Conservation (phyloP, 1,284 basidiomycete species). For the Chalciporus sp. region DNA sequence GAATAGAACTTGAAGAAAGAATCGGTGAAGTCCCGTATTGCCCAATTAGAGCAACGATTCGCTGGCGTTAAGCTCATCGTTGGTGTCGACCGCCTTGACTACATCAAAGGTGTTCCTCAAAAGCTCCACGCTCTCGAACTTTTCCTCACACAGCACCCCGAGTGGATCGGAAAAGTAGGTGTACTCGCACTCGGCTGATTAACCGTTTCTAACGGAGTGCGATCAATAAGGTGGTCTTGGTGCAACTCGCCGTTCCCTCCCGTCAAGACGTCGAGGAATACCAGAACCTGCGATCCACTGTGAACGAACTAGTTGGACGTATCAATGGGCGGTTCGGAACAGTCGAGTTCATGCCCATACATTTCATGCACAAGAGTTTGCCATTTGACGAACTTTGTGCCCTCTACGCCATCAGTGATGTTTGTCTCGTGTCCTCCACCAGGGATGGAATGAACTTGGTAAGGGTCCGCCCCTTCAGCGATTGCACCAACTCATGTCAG, state of each 20-base stretch:
- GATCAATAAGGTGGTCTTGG: conserved; percentile 77
- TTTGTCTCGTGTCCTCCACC: conserved; percentile 93
- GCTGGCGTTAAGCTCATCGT: conserved; percentile 97
- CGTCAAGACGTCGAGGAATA: conserved; percentile 99
- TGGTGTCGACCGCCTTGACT: conserved; percentile 96
- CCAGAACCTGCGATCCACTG: conserved; percentile 93
- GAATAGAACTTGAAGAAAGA: conserved; percentile 75
- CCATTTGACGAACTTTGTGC: conserved; percentile 95
- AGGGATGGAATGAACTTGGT: conserved; percentile 99
- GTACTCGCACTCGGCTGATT: background rate
- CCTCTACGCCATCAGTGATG: conserved; percentile 95
- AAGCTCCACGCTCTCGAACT: conserved; percentile 96
- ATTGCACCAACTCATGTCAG: conserved; percentile 13
- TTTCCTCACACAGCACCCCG: conserved; percentile 96
- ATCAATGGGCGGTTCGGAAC: conserved; percentile 99
- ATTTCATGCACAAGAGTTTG: conserved; percentile 97
- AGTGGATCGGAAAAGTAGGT: conserved; percentile 95
- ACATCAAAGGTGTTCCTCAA: conserved; percentile 99
- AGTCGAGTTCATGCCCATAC: conserved; percentile 98
- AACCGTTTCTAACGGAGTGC: conserved; percentile 6
- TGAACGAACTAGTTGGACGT: conserved; percentile 96
- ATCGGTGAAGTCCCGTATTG: conserved; percentile 78
- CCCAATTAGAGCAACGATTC: conserved; percentile 86
- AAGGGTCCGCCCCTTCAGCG: conserved; percentile 13
- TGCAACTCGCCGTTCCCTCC: conserved; percentile 96